Conservation (phyloP, 164 flowering plant genomes). For the Aristolochia californica region DNA sequence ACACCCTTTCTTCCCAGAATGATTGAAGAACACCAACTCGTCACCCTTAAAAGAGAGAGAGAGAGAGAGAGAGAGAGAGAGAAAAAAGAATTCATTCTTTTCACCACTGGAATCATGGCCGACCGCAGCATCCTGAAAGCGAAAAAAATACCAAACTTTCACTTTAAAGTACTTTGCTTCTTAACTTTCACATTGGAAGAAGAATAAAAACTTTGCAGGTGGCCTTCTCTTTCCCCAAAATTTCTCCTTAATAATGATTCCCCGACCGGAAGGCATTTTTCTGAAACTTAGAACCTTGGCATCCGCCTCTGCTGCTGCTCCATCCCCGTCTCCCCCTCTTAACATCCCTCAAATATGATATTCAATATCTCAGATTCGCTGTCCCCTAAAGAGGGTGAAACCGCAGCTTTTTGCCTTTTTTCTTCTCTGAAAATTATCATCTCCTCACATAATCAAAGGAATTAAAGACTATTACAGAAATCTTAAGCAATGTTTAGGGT, state of each 20-base stretch:
- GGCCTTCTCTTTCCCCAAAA: slow-evolving; percentile 1
- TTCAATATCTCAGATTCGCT: no score
- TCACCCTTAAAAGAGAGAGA: background rate
- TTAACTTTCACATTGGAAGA: slow-evolving; percentile 15
- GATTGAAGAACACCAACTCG: no score
- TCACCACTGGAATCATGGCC: slow-evolving; percentile 25
- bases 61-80: background rate
- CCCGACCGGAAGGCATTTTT: slow-evolving; percentile 32
- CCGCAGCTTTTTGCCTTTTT: no score
- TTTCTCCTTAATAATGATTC: slow-evolving; percentile 35
- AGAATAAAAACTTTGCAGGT: slow-evolving; percentile 4
- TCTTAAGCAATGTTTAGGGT: no score
- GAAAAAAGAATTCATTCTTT: slow-evolving; percentile 1
- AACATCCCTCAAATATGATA: no score
- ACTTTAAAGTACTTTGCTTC: slow-evolving; percentile 20
- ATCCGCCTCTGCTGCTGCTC: background rate
- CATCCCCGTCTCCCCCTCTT: no score
- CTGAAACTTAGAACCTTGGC: slow-evolving; percentile 23
- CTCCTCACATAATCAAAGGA: no score
- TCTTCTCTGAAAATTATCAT: no score
- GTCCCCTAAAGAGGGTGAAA: no score
- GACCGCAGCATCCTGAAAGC: slow-evolving; percentile 14
- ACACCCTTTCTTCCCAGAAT: no score
- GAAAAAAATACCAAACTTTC: slow-evolving; percentile 12
- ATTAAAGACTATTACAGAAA: no score